Conservation (phyloP, 2,329 filamentous ascomycete genomes). For the Xylariaceae sp. region DNA sequence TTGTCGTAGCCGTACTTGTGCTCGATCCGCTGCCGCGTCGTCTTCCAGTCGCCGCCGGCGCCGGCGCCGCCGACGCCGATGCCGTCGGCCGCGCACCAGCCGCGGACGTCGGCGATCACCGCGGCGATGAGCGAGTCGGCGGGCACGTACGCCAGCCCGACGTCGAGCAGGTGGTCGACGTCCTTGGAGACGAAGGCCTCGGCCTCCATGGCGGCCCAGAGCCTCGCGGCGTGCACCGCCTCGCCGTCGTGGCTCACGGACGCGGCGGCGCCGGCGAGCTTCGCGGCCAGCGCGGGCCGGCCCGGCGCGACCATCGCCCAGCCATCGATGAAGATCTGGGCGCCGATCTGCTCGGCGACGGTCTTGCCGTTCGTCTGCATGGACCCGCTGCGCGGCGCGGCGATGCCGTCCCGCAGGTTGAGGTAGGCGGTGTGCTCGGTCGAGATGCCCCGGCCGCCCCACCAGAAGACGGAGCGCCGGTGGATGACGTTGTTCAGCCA, state of each 20-base stretch:
- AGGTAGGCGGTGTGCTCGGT: conserved; percentile 32
- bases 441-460: conserved; percentile 29
- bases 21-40: conserved; percentile 27
- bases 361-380: conserved; percentile 22
- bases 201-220: conserved; percentile 33
- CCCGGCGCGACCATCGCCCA: conserved; percentile 27
- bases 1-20: conserved; percentile 26
- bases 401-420: conserved; percentile 29
- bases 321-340: conserved; percentile 32
- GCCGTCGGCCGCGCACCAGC: conserved; percentile 19
- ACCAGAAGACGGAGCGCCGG: conserved; percentile 27
- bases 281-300: conserved; percentile 22
- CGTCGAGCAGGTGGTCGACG: conserved; percentile 25
- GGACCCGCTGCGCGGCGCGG: conserved; percentile 24
- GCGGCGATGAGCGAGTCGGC: conserved; percentile 20
- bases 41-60: conserved; percentile 21
- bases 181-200: conserved; percentile 27
- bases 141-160: conserved; percentile 21
- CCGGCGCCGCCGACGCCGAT: conserved; percentile 24
- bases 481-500: conserved; percentile 28
- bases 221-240: conserved; percentile 27
- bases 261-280: conserved; percentile 25
- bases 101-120: conserved; percentile 23
- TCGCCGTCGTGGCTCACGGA: conserved; percentile 32
- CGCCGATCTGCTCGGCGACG: conserved; percentile 30